Evolutionary conservation across 306 rosid species (phyloP).

Genomic region (Arachis stenosperma): DNA sequence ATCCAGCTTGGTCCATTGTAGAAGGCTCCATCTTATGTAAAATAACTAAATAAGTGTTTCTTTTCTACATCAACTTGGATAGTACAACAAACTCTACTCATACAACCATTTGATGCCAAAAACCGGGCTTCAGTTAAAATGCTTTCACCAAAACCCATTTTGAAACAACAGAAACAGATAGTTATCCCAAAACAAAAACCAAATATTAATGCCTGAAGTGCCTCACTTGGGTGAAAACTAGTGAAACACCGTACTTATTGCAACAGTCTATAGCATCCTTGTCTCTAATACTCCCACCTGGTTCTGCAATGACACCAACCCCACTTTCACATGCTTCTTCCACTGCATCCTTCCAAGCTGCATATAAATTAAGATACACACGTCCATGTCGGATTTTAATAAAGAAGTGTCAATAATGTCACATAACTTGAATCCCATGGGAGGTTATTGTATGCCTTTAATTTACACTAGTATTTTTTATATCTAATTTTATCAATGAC

Average conservation of each 20-base stretch:
- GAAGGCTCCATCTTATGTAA: background rate
- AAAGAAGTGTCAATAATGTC: no score
- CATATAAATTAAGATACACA: conserved; percentile 28
- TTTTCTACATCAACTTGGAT: conserved; percentile 13
- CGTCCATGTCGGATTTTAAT: no score
- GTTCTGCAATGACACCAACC: conserved; percentile 73
- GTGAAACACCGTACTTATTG: conserved; percentile 82
- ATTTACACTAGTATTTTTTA: no score
- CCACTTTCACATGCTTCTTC: conserved; percentile 93
- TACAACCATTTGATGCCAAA: conserved; percentile 27
- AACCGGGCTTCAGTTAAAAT: conserved; percentile 1
- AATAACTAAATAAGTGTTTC: conserved; percentile 4
- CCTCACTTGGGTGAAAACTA: conserved; percentile 80
- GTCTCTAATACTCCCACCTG: conserved; percentile 91
- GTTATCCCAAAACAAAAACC: conserved; percentile 6
- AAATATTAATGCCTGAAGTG: conserved; percentile 77
- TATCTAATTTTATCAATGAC: background rate
- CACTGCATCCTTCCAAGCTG: conserved; percentile 98
- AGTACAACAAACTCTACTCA: background rate
- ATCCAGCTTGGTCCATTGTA: background rate
- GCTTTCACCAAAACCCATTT: conserved; percentile 1
- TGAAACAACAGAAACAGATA: background rate
- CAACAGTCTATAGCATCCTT: conserved; percentile 88
- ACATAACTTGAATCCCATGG: no score
- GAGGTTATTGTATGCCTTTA: no score